Evolutionary conservation across 495 filamentous ascomycete species (phyloP), one percentile per base, ranked within the genome.

Genomic region (Penicillium macrosclerotiorum): DNA sequence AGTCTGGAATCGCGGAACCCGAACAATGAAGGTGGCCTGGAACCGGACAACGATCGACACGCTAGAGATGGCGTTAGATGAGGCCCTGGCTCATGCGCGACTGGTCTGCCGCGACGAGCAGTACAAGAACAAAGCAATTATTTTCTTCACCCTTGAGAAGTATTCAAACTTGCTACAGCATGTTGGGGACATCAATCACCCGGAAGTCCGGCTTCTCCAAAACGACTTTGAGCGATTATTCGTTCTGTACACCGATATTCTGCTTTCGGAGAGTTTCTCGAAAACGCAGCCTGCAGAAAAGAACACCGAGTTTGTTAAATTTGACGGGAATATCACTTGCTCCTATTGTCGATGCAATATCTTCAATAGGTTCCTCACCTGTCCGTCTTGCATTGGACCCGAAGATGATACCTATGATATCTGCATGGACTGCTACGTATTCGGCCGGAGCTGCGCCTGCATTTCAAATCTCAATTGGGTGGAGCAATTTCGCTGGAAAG

Each of bases 41-140:
- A 98, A 98, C 64, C 75, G 93, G n/a, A 96, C 87, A 0, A 97
- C 91, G 0, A 88, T 87, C 4, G 88, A 96, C 49, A 96, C 93
- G 0, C 72, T 98, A 0, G 82, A 89, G 38, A 69, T 93, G 67
- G 92, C 92, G 0, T 65, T 98, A 18, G 75, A 80, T 38, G 92
- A 96, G 68, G 89, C 91, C 0, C 72, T 98, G 3, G 89, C 89
- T 1, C 86, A 89, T 46, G 88, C 92, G 4, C 77, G 90, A 17
- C 79, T 95, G 56, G 90, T 97, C 22, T 96, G 93, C 60, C 89
- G 93, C n/a, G 93, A 98, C 50, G 93, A 98, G 56, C 89, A 96
- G 61, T 98, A 98, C 73, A 98, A 97, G 63, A 95, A 92, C 71
- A 96, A 96, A 58, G 87, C 91, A 13, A 96, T 97, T 47, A 77